Conservation (phyloP, 352 stramenopile species). For the Phytopythium delawarense region DNA sequence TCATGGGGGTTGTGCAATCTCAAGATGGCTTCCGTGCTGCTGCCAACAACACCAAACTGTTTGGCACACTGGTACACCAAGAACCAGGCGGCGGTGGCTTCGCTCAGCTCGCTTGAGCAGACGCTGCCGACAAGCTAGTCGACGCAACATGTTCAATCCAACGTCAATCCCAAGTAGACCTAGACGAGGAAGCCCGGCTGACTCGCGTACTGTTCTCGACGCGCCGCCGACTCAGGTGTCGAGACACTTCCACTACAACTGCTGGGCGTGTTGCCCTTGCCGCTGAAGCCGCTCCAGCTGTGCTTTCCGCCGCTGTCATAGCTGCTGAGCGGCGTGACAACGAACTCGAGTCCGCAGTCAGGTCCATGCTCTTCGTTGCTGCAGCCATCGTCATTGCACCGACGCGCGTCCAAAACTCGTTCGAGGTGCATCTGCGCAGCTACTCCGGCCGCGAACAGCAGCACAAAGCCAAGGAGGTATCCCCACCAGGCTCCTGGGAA, state of each 20-base stretch:
- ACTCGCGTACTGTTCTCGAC: neutral
- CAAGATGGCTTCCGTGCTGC: too few species aligned
- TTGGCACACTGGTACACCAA: too few species aligned
- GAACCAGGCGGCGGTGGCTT: too few species aligned
- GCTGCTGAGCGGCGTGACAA: conserved; percentile 4
- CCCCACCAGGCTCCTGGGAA: conserved; percentile 1
- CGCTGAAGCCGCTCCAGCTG: neutral
- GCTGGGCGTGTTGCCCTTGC: neutral
- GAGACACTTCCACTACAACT: neutral
- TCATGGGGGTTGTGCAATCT: too few species aligned
- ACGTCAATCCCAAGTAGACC: neutral
- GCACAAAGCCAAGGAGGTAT: neutral
- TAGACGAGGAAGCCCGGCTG: conserved; percentile 3
- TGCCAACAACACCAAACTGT: too few species aligned
- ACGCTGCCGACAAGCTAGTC: neutral
- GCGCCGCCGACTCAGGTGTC: neutral
- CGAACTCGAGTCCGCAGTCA: conserved; percentile 2
- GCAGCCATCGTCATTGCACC: neutral
- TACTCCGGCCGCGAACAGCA: neutral
- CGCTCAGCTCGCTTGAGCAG: too few species aligned
- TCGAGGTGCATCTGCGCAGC: neutral
- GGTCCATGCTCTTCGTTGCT: neutral
- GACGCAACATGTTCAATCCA: neutral
- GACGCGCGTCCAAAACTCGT: neutral
- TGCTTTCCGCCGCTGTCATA: neutral